Evolutionary conservation across 805 yeast genomes (phyloP).

Genomic region (Hyphopichia homilentoma): DNA sequence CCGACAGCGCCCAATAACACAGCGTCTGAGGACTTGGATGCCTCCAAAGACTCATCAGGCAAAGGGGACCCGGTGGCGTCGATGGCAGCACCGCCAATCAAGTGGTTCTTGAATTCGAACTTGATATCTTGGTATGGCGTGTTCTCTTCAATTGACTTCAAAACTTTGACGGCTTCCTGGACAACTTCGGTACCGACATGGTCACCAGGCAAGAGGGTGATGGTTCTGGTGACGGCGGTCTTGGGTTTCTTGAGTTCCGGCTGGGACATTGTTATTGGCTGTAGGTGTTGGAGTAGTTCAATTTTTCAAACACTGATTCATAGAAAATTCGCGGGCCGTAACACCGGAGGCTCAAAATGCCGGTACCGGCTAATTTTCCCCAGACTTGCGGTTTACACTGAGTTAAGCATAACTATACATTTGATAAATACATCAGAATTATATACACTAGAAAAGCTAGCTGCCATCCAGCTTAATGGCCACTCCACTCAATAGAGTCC

Average conservation of each 20-base stretch:
- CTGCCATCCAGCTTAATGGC: conserved; percentile 52
- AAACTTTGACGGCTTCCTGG: conserved; percentile 87
- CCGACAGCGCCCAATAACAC: conserved; percentile 98
- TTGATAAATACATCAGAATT: not conserved
- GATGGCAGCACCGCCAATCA: conserved; percentile 98
- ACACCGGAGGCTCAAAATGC: not conserved
- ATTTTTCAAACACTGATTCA: too few relatives aligned
- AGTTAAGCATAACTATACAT: not conserved
- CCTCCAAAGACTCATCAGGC: conserved; percentile 77
- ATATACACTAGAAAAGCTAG: not conserved
- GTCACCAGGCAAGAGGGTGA: conserved; percentile 93
- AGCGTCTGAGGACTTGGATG: conserved; percentile 86
- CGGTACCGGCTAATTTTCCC: conserved; percentile 1
- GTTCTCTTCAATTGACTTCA: conserved; percentile 64
- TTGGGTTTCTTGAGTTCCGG: conserved; percentile 15
- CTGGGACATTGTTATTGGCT: conserved; percentile 11
- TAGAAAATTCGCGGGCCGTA: conserved; percentile 3
- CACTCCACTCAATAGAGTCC: conserved; percentile 95
- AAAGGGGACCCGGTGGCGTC: conserved; percentile 94
- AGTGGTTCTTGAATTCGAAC: conserved; percentile 76
- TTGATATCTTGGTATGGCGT: conserved; percentile 42
- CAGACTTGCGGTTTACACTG: too few relatives aligned
- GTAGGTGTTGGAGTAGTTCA: too few relatives aligned
- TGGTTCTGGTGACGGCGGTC: conserved; percentile 46
- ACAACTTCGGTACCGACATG: conserved; percentile 93